phyloP scores from a whole-genome alignment of 202 grass and related monocot genomes.

The Sporobolus alterniflorus region DNA sequence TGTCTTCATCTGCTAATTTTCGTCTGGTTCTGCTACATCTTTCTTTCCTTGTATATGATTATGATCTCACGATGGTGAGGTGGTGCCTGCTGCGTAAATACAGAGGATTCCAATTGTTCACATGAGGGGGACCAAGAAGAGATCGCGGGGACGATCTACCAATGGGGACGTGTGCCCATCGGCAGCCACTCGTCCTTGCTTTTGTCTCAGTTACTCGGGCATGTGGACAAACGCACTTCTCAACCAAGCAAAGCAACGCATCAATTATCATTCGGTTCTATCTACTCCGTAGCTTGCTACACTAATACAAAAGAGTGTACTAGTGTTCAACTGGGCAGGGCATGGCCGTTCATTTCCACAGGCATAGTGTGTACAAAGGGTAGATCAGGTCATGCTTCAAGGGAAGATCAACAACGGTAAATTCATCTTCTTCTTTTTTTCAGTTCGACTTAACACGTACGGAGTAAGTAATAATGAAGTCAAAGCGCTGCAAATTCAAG shows the following conservation, averaged over 20 bases:
- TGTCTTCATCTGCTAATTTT: not conserved
- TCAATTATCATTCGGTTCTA: no score
- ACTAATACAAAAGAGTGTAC: no score
- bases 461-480: no score
- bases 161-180: constrained; percentile 50
- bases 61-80: constrained; percentile 31
- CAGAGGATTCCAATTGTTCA: constrained; percentile 25
- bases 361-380: no score
- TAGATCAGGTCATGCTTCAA: no score
- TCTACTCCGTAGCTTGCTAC: no score
- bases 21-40: not conserved
- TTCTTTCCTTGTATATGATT: constrained; percentile 23
- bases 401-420: no score
- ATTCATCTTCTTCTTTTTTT: no score
- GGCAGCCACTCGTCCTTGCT: constrained; percentile 33
- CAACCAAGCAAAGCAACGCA: not conserved
- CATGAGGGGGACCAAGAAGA: constrained; percentile 45
- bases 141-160: constrained; percentile 46
- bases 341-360: no score
- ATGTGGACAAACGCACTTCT: constrained; percentile 5
- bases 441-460: no score
- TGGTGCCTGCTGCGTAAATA: not conserved
- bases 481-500: no score
- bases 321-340: no score
- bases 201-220: constrained; percentile 27